phyloP scores from a whole-genome alignment of 768 basidiomycete genomes.

The Tylopilus vinaceipallidus region DNA sequence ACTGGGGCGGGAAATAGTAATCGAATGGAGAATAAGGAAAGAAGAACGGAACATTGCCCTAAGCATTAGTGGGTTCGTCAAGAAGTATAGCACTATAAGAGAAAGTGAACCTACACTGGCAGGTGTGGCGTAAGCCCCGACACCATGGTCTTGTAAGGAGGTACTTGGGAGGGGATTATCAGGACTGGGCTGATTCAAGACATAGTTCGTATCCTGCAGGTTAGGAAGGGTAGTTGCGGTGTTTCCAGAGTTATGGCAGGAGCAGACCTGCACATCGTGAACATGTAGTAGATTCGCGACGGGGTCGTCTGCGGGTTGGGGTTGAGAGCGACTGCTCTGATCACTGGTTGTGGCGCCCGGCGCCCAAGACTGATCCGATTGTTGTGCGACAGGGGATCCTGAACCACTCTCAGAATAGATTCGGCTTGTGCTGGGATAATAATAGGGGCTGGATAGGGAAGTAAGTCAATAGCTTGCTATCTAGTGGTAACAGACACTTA shows the following conservation, averaged over 20 bases:
- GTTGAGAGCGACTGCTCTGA: conserved; percentile 4
- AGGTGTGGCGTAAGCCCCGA: conserved; percentile 2
- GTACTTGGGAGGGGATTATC: background rate
- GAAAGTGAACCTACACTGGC: conserved; percentile 3
- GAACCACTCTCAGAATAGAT: conserved; percentile 5
- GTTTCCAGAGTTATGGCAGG: conserved; percentile 4
- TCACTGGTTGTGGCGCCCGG: background rate
- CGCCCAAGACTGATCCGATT: conserved; percentile 3
- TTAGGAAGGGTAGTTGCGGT: background rate
- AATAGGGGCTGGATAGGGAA: conserved; percentile 2
- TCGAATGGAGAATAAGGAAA: background rate
- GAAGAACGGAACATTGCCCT: conserved; percentile 9
- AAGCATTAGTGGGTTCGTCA: background rate
- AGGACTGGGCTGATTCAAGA: background rate
- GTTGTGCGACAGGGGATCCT: conserved; percentile 2
- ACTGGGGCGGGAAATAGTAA: background rate
- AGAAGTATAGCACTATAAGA: background rate
- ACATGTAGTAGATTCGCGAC: background rate
- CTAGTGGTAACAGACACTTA: conserved; percentile 7
- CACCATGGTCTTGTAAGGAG: background rate
- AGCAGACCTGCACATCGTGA: conserved; percentile 7
- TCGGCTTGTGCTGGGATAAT: background rate
- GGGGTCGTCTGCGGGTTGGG: background rate
- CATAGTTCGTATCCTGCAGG: conserved; percentile 7
- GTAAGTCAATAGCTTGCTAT: conserved; percentile 4